phyloP scores from a whole-genome alignment of 148 eudicot genomes.

The Chenopodium suecicum region DNA sequence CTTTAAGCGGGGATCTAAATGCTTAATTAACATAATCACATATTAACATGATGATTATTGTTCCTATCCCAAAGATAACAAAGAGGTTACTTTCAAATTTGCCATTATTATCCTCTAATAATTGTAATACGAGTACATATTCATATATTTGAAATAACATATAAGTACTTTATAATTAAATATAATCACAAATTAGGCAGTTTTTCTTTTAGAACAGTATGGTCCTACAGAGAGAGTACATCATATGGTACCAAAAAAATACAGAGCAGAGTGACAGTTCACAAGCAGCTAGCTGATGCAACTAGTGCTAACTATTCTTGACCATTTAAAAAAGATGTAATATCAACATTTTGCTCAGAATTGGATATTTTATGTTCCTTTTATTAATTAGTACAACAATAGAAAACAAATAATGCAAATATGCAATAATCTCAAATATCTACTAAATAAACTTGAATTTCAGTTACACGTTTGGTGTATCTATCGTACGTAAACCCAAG shows the following conservation, averaged over 20 bases:
- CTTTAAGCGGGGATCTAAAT: neutral
- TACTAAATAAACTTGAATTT: no score
- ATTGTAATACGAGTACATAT: neutral
- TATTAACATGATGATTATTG: no score
- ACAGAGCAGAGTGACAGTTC: conserved; percentile 28
- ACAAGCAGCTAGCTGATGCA: conserved; percentile 25
- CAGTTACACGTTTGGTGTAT: no score
- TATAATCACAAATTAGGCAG: neutral
- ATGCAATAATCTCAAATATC: neutral
- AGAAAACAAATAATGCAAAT: neutral
- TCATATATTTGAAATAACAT: no score
- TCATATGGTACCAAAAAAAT: conserved; percentile 4
- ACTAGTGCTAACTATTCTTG: conserved; percentile 7
- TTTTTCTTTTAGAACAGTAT: neutral
- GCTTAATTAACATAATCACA: neutral
- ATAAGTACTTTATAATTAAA: neutral
- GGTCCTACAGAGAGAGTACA: conserved; percentile 23
- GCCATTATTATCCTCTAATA: neutral
- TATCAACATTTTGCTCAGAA: conserved; percentile 12
- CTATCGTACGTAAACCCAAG: no score
- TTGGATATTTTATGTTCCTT: conserved; percentile 1
- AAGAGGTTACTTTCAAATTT: neutral
- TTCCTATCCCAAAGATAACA: neutral
- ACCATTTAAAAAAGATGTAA: conserved; percentile 11
- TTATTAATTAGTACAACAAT: neutral